Conservation (phyloP, 148 eudicot species). For the Fagopyrum tataricum region DNA sequence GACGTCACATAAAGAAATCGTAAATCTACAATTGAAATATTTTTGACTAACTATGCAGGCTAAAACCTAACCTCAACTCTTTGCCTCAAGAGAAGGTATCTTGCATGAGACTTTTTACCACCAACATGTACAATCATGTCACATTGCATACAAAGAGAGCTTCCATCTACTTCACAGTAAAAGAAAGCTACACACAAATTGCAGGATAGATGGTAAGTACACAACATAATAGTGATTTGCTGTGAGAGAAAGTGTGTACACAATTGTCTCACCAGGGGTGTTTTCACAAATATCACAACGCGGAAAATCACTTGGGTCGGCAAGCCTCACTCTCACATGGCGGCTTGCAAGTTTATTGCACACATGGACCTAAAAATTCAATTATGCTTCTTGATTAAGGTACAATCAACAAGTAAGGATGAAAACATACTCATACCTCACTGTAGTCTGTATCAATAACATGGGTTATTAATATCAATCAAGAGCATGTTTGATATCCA, state of each 20-base stretch:
- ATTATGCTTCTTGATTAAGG: not conserved
- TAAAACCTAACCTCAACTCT: conserved; percentile 61
- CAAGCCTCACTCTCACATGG: conserved; percentile 74
- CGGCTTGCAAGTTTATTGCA: conserved; percentile 85
- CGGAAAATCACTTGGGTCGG: conserved; percentile 59
- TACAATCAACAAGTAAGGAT: not conserved
- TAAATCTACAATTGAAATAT: not conserved
- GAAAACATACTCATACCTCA: not conserved
- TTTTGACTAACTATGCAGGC: not conserved
- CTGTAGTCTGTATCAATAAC: not conserved
- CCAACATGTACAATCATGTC: conserved; percentile 84
- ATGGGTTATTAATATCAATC: not conserved
- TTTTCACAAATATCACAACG: conserved; percentile 85
- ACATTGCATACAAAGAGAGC: conserved; percentile 82
- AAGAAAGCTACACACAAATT: conserved; percentile 52
- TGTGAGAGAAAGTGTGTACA: not conserved
- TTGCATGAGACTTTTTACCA: conserved; percentile 66
- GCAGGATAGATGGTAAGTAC: not conserved
- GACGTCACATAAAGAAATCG: not conserved
- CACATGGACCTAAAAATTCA: conserved; percentile 49
- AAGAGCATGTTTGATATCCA: too few relatives aligned
- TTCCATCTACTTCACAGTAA: conserved; percentile 76
- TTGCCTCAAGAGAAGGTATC: conserved; percentile 64
- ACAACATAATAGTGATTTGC: not conserved
- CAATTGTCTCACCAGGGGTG: conserved; percentile 49